Evolutionary conservation across 257 asterid species (phyloP).

Genomic region (Scutellaria barbata): DNA sequence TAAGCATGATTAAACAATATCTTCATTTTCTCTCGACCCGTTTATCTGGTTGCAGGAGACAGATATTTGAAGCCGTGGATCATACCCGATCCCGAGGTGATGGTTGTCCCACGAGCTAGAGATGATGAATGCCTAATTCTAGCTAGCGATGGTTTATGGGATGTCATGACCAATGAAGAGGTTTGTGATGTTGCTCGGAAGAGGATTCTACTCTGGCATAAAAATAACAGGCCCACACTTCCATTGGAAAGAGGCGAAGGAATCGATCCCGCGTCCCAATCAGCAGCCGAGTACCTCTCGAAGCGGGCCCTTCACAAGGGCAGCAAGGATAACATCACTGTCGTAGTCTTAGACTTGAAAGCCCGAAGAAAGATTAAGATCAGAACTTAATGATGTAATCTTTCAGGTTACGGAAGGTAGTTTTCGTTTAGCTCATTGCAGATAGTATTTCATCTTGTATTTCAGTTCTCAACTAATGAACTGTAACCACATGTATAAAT

Average conservation of each 20-base stretch:
- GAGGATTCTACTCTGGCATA: conserved; percentile 78
- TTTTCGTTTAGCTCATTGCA: too few species aligned
- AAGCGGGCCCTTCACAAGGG: conserved; percentile 89
- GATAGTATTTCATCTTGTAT: background rate
- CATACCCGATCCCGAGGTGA: conserved; percentile 89
- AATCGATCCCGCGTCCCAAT: conserved; percentile 90
- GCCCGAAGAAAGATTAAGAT: conserved; percentile 69
- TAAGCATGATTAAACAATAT: too few species aligned
- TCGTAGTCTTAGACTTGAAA: conserved; percentile 85
- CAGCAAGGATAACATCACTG: conserved; percentile 85
- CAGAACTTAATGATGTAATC: conserved; percentile 44
- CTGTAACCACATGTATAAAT: too few species aligned
- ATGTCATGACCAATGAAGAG: conserved; percentile 87
- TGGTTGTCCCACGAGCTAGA: conserved; percentile 64
- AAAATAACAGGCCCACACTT: conserved; percentile 52
- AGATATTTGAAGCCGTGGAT: conserved; percentile 90
- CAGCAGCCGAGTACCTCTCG: conserved; percentile 87
- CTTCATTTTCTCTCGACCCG: background rate
- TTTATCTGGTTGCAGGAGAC: conserved; percentile 57
- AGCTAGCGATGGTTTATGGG: conserved; percentile 97
- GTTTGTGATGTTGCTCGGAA: conserved; percentile 85
- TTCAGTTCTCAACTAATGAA: background rate
- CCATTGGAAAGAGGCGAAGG: conserved; percentile 71
- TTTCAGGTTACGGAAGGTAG: too few species aligned
- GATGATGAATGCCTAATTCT: conserved; percentile 83